These are phyloP conservation scores for Taiozyma sp. DNA, from an alignment of 1,139 yeast species.

Conservation along the genomic window DNA sequence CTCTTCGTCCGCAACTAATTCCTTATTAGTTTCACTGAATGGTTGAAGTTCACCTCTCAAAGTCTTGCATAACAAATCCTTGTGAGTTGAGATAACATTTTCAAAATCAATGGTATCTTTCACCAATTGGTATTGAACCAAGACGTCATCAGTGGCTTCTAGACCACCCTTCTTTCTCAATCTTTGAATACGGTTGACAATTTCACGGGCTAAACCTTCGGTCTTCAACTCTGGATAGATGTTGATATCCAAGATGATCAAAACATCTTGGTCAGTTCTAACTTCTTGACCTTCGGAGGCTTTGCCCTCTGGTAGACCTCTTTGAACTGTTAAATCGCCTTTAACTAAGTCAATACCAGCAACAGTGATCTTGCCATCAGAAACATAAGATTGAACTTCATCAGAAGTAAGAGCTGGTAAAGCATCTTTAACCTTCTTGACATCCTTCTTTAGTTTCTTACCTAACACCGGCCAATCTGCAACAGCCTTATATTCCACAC, in stretches of 20 bases:
- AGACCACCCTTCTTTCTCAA: constrained; percentile 95
- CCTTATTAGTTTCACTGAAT: constrained; percentile 33
- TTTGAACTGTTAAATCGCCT: constrained; percentile 86
- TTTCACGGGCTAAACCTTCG: constrained; percentile 95
- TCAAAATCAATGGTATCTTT: constrained; percentile 70
- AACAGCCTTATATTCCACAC: constrained; percentile 87
- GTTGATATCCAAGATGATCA: constrained; percentile 84
- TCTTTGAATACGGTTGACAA: constrained; percentile 95
- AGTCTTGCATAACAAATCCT: constrained; percentile 67
- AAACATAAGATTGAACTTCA: constrained; percentile 73
- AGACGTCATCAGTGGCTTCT: constrained; percentile 91
- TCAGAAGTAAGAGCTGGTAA: constrained; percentile 75
- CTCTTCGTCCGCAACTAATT: constrained; percentile 81
- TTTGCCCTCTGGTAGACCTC: constrained; percentile 72
- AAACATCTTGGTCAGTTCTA: constrained; percentile 81
- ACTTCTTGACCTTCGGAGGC: constrained; percentile 71
- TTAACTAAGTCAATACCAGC: constrained; percentile 83
- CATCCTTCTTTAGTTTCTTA: constrained; percentile 92
- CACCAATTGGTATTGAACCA: constrained; percentile 69
- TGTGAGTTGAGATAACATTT: constrained; percentile 57
- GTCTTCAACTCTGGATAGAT: constrained; percentile 82
- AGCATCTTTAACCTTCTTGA: constrained; percentile 90
- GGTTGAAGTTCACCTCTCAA: constrained; percentile 57
- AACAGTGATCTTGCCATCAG: constrained; percentile 70
- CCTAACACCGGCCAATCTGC: constrained; percentile 99